Percentiles rank a stretch among this genome's conserved stretches.
These are phyloP conservation scores for Talaromyces borbonicus DNA, from an alignment of 495 filamentous ascomycete species.

Conservation along the genomic window DNA sequence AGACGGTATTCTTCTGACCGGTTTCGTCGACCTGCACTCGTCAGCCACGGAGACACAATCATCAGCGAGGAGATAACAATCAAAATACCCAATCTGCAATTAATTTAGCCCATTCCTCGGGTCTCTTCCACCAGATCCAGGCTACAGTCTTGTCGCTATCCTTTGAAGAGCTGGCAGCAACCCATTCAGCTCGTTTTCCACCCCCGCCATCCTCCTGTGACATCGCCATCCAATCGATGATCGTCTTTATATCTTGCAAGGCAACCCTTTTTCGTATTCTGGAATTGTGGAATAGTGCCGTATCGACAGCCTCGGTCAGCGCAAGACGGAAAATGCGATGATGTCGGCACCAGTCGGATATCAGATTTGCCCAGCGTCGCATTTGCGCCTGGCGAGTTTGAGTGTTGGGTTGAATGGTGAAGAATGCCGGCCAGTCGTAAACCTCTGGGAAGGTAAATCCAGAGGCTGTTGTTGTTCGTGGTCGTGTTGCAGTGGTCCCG, in stretches of 20 bases:
- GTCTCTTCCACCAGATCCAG: constrained; percentile 62
- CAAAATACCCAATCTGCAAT: constrained; percentile 48
- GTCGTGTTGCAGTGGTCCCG: constrained; percentile 1
- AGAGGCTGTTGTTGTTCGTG: constrained; percentile 1
- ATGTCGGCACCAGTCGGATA: constrained; percentile 74
- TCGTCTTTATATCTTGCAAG: constrained; percentile 50
- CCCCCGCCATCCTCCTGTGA: constrained; percentile 52
- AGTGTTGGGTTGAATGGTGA: constrained; percentile 63
- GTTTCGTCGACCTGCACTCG: constrained; percentile 53
- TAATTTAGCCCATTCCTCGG: constrained; percentile 64
- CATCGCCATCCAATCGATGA: constrained; percentile 64
- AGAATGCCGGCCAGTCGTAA: constrained; percentile 48
- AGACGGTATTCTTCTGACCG: constrained; percentile 60
- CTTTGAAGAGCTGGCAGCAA: constrained; percentile 16
- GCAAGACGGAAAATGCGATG: constrained; percentile 63
- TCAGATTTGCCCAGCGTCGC: constrained; percentile 71
- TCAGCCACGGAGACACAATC: neutral
- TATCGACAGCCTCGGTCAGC: constrained; percentile 49
- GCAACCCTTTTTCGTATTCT: constrained; percentile 45
- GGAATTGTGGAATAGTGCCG: constrained; percentile 48
- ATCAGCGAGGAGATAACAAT: constrained; percentile 6
- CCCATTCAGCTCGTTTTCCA: constrained; percentile 55
- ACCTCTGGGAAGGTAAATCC: constrained; percentile 31
- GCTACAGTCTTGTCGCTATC: constrained; percentile 31
- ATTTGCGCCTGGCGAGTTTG: constrained; percentile 68